Evolutionary conservation across 805 yeast genomes (phyloP).

Genomic region (Lachancea sp.): DNA sequence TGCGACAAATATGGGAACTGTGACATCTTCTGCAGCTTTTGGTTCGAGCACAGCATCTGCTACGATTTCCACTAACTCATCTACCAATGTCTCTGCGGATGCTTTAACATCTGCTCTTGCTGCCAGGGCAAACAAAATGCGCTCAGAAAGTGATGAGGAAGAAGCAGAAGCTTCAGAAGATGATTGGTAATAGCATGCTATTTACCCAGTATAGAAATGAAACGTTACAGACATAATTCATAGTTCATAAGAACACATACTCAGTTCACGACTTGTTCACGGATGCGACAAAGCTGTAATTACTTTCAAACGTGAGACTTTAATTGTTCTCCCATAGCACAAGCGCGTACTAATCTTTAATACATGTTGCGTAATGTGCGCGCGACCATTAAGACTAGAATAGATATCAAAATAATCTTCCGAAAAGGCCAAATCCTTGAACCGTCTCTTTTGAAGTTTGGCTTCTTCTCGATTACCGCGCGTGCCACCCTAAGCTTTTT

Average conservation of each 20-base stretch:
- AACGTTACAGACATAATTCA: conserved; percentile 1
- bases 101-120: conserved; percentile 84
- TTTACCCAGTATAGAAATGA: too few species aligned
- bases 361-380: not conserved
- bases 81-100: conserved; percentile 50
- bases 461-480: conserved; percentile 28
- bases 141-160: conserved; percentile 58
- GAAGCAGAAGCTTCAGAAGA: conserved; percentile 59
- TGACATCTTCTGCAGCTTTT: conserved; percentile 22
- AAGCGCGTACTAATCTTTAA: not conserved
- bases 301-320: too few species aligned
- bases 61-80: conserved; percentile 23
- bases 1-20: not conserved
- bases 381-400: conserved; percentile 2
- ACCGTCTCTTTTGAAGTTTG: conserved; percentile 36
- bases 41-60: conserved; percentile 13
- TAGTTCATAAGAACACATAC: not conserved
- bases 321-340: too few species aligned
- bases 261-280: too few species aligned
- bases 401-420: not conserved
- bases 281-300: too few species aligned
- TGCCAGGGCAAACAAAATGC: conserved; percentile 63
- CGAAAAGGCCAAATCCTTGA: conserved; percentile 14
- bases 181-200: conserved; percentile 25
- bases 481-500: conserved; percentile 30